Evolutionary conservation across 768 basidiomycete genomes (phyloP).

Genomic region (Mycena amicta): DNA sequence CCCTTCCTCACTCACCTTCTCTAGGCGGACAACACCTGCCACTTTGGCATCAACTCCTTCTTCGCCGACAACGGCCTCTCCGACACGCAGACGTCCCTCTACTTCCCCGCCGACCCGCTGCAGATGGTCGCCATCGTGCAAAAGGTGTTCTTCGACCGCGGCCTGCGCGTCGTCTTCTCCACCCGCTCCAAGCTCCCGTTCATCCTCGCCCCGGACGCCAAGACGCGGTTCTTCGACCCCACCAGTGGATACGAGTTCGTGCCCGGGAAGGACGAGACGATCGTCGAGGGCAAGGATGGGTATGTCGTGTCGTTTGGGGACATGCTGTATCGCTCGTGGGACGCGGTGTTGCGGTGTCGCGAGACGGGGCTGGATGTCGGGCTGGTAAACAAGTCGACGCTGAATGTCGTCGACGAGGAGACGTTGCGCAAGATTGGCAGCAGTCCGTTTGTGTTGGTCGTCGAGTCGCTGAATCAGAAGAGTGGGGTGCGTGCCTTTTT

Average conservation of each 20-base stretch:
- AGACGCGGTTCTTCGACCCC: constrained; percentile 59
- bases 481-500: constrained; percentile 56
- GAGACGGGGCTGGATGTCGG: constrained; percentile 79
- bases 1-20: background rate
- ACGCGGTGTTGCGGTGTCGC: constrained; percentile 77
- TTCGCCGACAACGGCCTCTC: constrained; percentile 88
- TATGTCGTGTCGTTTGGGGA: constrained; percentile 88
- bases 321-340: constrained; percentile 82
- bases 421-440: constrained; percentile 70
- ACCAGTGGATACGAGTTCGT: constrained; percentile 68
- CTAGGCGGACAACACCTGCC: constrained; percentile 49
- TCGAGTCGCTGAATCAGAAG: constrained; percentile 87
- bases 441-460: constrained; percentile 79
- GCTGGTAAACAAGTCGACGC: constrained; percentile 81
- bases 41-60: constrained; percentile 81
- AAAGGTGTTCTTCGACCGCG: constrained; percentile 82
- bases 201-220: constrained; percentile 76
- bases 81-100: constrained; percentile 77
- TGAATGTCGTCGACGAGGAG: constrained; percentile 85
- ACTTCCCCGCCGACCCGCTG: constrained; percentile 84
- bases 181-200: constrained; percentile 89
- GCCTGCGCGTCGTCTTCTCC: constrained; percentile 84
- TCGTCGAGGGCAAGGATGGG: constrained; percentile 75
- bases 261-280: constrained; percentile 84
- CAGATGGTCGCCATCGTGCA: constrained; percentile 81